Evolutionary conservation across 768 basidiomycete genomes (phyloP).

Genomic region (Naganishia friedmannii): DNA sequence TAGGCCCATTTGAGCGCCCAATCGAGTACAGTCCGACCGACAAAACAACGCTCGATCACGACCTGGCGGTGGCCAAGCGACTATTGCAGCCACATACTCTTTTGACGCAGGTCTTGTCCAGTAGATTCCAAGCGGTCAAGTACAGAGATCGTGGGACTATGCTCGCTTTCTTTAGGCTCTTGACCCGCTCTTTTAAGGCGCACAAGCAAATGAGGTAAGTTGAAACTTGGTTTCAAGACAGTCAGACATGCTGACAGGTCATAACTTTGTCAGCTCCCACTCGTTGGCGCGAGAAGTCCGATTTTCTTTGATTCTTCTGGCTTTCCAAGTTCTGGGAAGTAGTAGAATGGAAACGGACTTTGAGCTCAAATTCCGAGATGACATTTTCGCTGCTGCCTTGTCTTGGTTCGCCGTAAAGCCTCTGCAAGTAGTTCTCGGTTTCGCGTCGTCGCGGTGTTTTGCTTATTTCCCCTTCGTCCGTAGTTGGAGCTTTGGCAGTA

Average conservation of each 20-base stretch:
- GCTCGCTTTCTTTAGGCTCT: slow-evolving; percentile 77
- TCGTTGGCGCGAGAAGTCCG: slow-evolving; percentile 83
- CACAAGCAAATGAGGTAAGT: slow-evolving; percentile 70
- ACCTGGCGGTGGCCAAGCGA: slow-evolving; percentile 66
- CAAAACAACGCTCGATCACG: slow-evolving; percentile 74
- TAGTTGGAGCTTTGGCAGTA: slow-evolving; percentile 92
- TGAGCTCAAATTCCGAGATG: slow-evolving; percentile 71
- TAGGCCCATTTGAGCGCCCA: slow-evolving; percentile 81
- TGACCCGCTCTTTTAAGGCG: slow-evolving; percentile 72
- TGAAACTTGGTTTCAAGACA: not conserved
- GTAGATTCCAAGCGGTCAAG: slow-evolving; percentile 87
- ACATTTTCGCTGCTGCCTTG: slow-evolving; percentile 74
- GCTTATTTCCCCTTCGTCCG: slow-evolving; percentile 47
- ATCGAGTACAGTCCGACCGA: slow-evolving; percentile 87
- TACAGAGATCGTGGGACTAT: slow-evolving; percentile 82
- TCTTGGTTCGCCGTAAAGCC: slow-evolving; percentile 92
- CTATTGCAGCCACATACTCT: slow-evolving; percentile 78
- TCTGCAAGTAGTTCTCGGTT: slow-evolving; percentile 61
- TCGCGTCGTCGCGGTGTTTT: not conserved
- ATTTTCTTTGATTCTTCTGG: slow-evolving; percentile 86
- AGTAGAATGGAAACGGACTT: slow-evolving; percentile 78
- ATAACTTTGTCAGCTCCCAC: slow-evolving; percentile 65
- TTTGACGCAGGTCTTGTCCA: slow-evolving; percentile 81
- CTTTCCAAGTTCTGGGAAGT: slow-evolving; percentile 84
- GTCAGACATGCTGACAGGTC: slow-evolving; percentile 6